phyloP scores from a whole-genome alignment of 441 rosid genomes.

The Populus hybrid region DNA sequence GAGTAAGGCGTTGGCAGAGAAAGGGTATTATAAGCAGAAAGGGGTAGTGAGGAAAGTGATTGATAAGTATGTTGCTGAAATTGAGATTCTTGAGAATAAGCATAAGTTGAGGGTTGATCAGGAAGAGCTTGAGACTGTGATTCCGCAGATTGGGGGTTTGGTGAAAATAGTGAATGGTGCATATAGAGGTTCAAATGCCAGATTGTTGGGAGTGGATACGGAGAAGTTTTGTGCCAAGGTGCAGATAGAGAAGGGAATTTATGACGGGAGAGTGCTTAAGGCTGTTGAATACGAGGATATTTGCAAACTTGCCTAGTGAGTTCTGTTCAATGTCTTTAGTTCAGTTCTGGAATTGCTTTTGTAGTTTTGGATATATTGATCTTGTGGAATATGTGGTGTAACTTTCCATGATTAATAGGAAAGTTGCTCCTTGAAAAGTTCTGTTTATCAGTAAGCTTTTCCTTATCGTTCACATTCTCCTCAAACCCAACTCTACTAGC shows the following conservation, averaged over 20 bases:
- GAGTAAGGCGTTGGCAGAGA: slow-evolving; percentile 72
- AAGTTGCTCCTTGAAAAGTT: not conserved
- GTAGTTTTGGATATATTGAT: not conserved
- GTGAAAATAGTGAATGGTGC: slow-evolving; percentile 92
- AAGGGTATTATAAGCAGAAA: slow-evolving; percentile 89
- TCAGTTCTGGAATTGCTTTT: not conserved
- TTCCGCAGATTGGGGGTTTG: slow-evolving; percentile 75
- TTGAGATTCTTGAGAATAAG: slow-evolving; percentile 76
- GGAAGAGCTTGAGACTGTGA: slow-evolving; percentile 92
- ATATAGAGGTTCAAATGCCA: slow-evolving; percentile 71
- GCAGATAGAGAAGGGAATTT: slow-evolving; percentile 87
- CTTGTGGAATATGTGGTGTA: not conserved
- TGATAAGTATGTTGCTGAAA: slow-evolving; percentile 84
- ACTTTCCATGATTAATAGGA: not conserved
- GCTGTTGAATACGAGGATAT: slow-evolving; percentile 88
- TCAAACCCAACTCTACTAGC: not conserved
- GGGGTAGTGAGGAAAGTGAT: slow-evolving; percentile 78
- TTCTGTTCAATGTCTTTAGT: not conserved
- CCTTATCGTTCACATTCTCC: not conserved
- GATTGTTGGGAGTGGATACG: slow-evolving; percentile 67
- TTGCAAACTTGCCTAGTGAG: slow-evolving; percentile 63
- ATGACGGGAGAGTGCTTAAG: slow-evolving; percentile 83
- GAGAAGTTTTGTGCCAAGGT: slow-evolving; percentile 81
- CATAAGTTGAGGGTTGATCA: slow-evolving; percentile 85
- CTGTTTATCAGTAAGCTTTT: no score